phyloP scores from a whole-genome alignment of 768 basidiomycete genomes.

The Albatrellus ellisii region DNA sequence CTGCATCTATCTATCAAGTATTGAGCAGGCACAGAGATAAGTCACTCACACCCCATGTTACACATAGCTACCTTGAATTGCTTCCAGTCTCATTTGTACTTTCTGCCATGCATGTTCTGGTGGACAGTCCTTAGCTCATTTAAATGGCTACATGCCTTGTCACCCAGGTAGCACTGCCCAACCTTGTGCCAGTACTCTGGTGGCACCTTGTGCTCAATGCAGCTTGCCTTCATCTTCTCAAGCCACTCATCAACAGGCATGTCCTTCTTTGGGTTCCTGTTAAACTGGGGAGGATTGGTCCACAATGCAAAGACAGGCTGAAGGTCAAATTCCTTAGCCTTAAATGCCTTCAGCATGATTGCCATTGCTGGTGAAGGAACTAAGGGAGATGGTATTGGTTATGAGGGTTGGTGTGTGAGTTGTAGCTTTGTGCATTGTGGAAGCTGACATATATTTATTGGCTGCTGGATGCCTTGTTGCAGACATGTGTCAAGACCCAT shows the following conservation, averaged over 20 bases:
- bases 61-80: constrained; percentile 67
- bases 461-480: background rate
- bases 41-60: constrained; percentile 66
- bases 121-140: constrained; percentile 63
- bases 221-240: constrained; percentile 57
- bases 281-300: constrained; percentile 53
- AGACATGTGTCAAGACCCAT: background rate
- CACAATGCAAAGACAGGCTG: constrained; percentile 53
- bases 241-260: constrained; percentile 62
- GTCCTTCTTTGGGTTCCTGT: constrained; percentile 59
- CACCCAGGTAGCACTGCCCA: constrained; percentile 63
- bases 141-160: constrained; percentile 54
- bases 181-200: constrained; percentile 78
- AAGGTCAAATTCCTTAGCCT: constrained; percentile 66
- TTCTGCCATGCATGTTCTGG: constrained; percentile 60
- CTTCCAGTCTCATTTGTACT: constrained; percentile 77
- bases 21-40: background rate
- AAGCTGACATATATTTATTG: too few relatives aligned
- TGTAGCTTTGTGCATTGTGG: too few relatives aligned
- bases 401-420: background rate
- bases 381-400: constrained; percentile 17
- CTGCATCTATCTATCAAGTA: background rate
- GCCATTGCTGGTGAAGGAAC: constrained; percentile 21
- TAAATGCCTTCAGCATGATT: constrained; percentile 61
- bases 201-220: constrained; percentile 54